A percentile compares a stretch with the other conserved stretches of the same genome.
phyloP scores from a whole-genome alignment of 768 basidiomycete species.

The Phanerochaete carnosa region DNA sequence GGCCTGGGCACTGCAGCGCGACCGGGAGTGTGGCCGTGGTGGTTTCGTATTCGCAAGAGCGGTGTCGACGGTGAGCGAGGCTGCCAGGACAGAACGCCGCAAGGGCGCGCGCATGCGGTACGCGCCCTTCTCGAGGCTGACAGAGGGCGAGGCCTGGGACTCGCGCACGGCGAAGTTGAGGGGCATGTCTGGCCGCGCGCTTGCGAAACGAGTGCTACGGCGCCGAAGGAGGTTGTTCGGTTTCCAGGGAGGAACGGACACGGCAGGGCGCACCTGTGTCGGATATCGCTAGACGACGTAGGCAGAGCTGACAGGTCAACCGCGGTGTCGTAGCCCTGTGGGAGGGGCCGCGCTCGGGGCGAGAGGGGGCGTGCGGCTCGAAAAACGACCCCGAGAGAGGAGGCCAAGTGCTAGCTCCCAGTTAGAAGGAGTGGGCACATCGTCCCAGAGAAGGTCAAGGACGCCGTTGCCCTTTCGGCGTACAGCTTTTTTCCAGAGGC shows the following conservation, averaged over 20 bases:
- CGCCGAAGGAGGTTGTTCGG: too few relatives aligned
- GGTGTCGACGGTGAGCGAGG: neutral
- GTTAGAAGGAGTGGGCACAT: neutral
- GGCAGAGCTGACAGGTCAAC: too few relatives aligned
- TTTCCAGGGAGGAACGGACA: too few relatives aligned
- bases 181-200: constrained; percentile 11
- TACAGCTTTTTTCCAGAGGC: neutral
- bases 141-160: constrained; percentile 51
- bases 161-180: constrained; percentile 18
- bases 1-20: neutral
- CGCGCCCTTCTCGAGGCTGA: constrained; percentile 61
- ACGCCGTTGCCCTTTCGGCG: neutral
- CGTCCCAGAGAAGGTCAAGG: neutral
- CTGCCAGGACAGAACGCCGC: neutral
- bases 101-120: constrained; percentile 57
- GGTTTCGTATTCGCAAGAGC: neutral
- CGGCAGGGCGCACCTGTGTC: too few relatives aligned
- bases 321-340: too few relatives aligned
- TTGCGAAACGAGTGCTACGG: neutral
- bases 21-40: neutral
- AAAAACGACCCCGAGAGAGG: neutral
- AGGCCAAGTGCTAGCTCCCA: neutral
- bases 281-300: too few relatives aligned
- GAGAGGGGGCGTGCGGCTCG: neutral
- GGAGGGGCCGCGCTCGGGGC: too few relatives aligned